phyloP scores from a whole-genome alignment of 768 basidiomycete species.

The Pisolithus sp. region DNA sequence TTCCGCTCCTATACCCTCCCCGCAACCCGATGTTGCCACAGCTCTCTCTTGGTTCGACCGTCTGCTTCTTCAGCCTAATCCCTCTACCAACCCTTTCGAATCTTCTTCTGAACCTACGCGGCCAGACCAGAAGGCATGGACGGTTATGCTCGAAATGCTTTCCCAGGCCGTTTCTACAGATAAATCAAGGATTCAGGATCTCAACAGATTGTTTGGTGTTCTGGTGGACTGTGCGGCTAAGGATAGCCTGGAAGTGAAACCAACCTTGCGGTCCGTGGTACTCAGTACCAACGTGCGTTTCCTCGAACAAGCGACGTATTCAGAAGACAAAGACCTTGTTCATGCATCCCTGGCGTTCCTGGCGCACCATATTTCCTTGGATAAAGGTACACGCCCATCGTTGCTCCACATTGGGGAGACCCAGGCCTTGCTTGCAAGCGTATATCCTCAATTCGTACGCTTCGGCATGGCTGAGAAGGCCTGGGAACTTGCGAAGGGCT shows the following conservation, averaged over 20 bases:
- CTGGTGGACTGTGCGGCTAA: constrained; percentile 30
- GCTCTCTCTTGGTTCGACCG: constrained; percentile 70
- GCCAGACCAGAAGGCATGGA: constrained; percentile 53
- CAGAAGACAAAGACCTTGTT: constrained; percentile 7
- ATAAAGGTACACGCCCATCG: not conserved
- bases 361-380: constrained; percentile 7
- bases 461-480: constrained; percentile 18
- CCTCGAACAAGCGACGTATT: constrained; percentile 17
- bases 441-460: constrained; percentile 16
- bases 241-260: constrained; percentile 30
- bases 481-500: constrained; percentile 17
- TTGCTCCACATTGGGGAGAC: not conserved
- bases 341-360: constrained; percentile 23
- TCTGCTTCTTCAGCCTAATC: constrained; percentile 41
- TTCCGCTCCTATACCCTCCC: not conserved
- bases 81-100: constrained; percentile 33
- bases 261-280: constrained; percentile 37
- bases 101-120: constrained; percentile 38
- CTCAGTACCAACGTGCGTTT: constrained; percentile 36
- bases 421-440: not conserved
- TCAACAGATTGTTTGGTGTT: constrained; percentile 48
- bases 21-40: constrained; percentile 44
- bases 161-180: constrained; percentile 29
- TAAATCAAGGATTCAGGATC: constrained; percentile 39
- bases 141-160: constrained; percentile 51